Conservation (phyloP, 2,329 filamentous ascomycete genomes). For the Fusarium incarnatum region DNA sequence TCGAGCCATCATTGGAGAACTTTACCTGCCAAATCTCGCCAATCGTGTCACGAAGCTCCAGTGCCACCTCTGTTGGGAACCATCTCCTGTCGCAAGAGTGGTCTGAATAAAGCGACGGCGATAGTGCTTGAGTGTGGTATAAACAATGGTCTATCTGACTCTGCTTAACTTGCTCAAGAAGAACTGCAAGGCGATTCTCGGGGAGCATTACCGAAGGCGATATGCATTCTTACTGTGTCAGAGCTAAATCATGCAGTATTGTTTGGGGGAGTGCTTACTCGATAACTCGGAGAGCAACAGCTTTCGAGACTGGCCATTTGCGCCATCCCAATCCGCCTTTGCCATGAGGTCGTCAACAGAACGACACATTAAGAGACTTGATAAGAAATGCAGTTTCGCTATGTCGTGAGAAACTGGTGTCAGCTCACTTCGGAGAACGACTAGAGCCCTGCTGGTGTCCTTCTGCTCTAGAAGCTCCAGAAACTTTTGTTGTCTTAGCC, state of each 20-base stretch:
- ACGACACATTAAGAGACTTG: constrained; percentile 90
- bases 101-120: constrained; percentile 89
- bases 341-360: constrained; percentile 79
- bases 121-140: constrained; percentile 84
- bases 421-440: constrained; percentile 87
- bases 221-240: constrained; percentile 77
- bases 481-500: constrained; percentile 93
- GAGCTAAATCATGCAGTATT: not conserved
- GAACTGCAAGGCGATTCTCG: constrained; percentile 83
- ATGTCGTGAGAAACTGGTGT: constrained; percentile 87
- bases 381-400: constrained; percentile 81
- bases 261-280: constrained; percentile 64
- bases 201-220: constrained; percentile 98
- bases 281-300: constrained; percentile 84
- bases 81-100: constrained; percentile 83
- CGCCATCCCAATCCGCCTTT: constrained; percentile 88
- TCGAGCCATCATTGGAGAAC: constrained; percentile 88
- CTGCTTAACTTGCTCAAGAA: constrained; percentile 86
- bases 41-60: constrained; percentile 77
- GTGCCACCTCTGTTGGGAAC: constrained; percentile 79
- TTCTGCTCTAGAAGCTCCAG: constrained; percentile 85
- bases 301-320: constrained; percentile 78
- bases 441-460: constrained; percentile 78
- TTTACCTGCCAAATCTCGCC: constrained; percentile 93
- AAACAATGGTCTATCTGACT: constrained; percentile 85